Conservation (phyloP, 208 protist species). For the Vickermania ingenoplastis region DNA sequence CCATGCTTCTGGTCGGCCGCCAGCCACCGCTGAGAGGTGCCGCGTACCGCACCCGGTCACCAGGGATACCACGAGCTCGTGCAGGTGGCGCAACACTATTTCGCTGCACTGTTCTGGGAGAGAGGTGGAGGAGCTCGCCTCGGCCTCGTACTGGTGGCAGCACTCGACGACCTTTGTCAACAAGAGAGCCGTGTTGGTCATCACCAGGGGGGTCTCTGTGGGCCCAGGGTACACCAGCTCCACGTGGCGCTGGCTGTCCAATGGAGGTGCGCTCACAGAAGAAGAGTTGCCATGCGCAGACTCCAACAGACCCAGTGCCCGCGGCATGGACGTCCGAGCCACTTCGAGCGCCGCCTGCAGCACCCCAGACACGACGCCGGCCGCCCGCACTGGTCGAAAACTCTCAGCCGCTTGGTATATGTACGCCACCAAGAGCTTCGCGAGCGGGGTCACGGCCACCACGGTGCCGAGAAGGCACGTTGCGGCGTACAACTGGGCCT, state of each 20-base stretch:
- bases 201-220: neutral
- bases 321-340: slow-evolving; percentile 13
- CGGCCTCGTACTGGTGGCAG: slow-evolving; percentile 2
- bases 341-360: slow-evolving; percentile 43
- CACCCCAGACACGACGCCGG: slow-evolving; percentile 48
- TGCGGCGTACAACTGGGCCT: slow-evolving; percentile 8
- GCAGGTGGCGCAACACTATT: slow-evolving; percentile 28
- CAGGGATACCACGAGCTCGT: slow-evolving; percentile 54
- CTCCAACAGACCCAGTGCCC: neutral
- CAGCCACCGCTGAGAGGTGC: slow-evolving; percentile 9
- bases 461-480: slow-evolving; percentile 2
- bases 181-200: slow-evolving; percentile 5
- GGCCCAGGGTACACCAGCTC: neutral
- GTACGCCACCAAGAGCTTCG: slow-evolving; percentile 18
- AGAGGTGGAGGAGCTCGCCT: neutral
- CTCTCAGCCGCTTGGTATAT: slow-evolving; percentile 13
- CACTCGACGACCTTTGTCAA: slow-evolving; percentile 5
- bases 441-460: slow-evolving; percentile 4
- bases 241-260: neutral
- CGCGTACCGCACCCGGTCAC: slow-evolving; percentile 28
- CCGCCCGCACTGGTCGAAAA: slow-evolving; percentile 8
- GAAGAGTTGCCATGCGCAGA: neutral
- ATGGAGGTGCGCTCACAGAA: neutral
- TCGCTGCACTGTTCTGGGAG: slow-evolving; percentile 1
- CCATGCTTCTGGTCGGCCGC: slow-evolving; percentile 8